Evolutionary conservation across 1,284 basidiomycete genomes (phyloP), one percentile per base, ranked within the genome.

Genomic region (Cryptococcus sp.): DNA sequence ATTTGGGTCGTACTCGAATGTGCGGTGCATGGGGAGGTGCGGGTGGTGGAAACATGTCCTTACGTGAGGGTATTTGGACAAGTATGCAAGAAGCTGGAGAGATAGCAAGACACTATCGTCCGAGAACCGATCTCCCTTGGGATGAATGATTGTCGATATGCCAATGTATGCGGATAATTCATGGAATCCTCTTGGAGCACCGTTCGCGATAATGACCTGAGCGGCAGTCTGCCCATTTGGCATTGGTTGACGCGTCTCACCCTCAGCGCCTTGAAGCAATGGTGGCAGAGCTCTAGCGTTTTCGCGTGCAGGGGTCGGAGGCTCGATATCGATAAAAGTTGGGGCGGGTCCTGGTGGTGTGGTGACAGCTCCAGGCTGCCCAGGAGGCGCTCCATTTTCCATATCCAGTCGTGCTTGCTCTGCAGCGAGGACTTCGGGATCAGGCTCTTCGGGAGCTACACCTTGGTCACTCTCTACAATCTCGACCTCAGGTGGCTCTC

Each of bases 1-100:
- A 25, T 50, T 54, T 2, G 54, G 36, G 32, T 59, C 48, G 10
- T 75, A 61, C 34, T 73, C 64, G 49, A 76, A 74, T 16, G 72
- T 74, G 1, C 66, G 67, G 57, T 77, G 75, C 66, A 76, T 73
- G 0, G 76, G 76, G 28, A 72, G 72, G 1, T 88, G 81, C 0
- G 84, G 84, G 69, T 88, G 88, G 74, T 98, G 97, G 72, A 98
- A 98, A 5, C 92, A 89, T 60, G 92, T 86, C n/a, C 94, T 81
- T 3, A 98, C 93, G 73, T 98, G 94, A 0, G 94, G 91, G 70
- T 98, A 98, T 74, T 98, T 98, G 76, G 88, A 92, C 21, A 98
- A 80, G 67, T 98, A 98, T 7, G 96, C 96, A 0, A 98, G 80
- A 1, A 98, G 82, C 74, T 98, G 94, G 14, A 98, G 77, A 22